phyloP scores from a whole-genome alignment of 805 yeast species.

The Monosporozyma aquatica region DNA sequence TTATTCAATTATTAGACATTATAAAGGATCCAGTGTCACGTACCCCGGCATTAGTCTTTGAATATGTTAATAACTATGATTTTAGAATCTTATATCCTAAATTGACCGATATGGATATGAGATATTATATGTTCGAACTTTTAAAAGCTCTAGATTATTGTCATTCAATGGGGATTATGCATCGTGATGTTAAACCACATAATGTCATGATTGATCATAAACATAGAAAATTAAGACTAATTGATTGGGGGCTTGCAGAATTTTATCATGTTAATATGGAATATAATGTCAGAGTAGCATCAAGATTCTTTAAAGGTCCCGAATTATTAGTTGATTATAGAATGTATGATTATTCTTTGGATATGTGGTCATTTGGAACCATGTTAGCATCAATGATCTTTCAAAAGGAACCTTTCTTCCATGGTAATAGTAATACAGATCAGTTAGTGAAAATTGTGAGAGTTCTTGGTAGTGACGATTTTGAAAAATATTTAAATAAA shows the following conservation, averaged over 20 bases:
- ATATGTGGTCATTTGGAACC: conserved; percentile 91
- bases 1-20: conserved; percentile 67
- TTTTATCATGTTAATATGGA: conserved; percentile 84
- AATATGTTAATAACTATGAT: conserved; percentile 73
- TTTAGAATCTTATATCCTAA: conserved; percentile 74
- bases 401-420: conserved; percentile 85
- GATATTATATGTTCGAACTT: conserved; percentile 73
- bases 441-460: conserved; percentile 84
- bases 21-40: conserved; percentile 72
- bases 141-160: conserved; percentile 79
- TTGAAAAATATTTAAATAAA: conserved; percentile 57
- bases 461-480: conserved; percentile 77
- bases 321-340: conserved; percentile 79
- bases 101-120: conserved; percentile 64
- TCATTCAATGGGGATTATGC: conserved; percentile 94
- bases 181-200: conserved; percentile 92
- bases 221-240: conserved; percentile 59
- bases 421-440: conserved; percentile 84
- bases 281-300: conserved; percentile 88
- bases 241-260: conserved; percentile 96
- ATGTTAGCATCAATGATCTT: conserved; percentile 86
- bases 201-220: conserved; percentile 90
- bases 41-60: conserved; percentile 83
- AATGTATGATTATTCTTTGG: conserved; percentile 84
- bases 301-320: conserved; percentile 89